phyloP scores from a whole-genome alignment of 108 stramenopile genomes.

The Fragilariopsis cylindrus region DNA sequence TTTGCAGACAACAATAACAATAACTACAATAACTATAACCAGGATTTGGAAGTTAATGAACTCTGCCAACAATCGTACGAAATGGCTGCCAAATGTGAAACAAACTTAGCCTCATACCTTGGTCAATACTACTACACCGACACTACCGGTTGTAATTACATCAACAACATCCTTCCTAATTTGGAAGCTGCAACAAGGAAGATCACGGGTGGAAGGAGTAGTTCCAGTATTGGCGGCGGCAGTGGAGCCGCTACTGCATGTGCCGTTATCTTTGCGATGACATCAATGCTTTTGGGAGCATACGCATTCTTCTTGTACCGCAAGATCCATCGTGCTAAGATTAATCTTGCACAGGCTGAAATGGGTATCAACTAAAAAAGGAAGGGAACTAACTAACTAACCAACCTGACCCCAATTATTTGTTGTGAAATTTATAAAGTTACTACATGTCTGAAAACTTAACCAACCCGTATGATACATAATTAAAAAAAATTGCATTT shows the following conservation, averaged over 20 bases:
- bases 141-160: conserved; percentile 63
- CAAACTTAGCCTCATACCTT: conserved; percentile 28
- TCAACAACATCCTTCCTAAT: conserved; percentile 55
- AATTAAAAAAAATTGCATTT: no score
- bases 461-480: no score
- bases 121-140: conserved; percentile 55
- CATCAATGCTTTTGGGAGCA: conserved; percentile 60
- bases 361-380: conserved; percentile 24
- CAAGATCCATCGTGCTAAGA: conserved; percentile 68
- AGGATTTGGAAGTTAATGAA: conserved; percentile 51
- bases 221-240: neutral
- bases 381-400: no score
- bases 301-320: conserved; percentile 65
- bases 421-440: no score
- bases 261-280: conserved; percentile 61
- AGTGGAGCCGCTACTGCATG: conserved; percentile 32
- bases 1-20: neutral
- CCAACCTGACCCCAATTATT: no score
- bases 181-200: conserved; percentile 31
- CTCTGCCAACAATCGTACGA: conserved; percentile 66
- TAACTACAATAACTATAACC: conserved; percentile 44
- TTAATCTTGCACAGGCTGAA: conserved; percentile 44
- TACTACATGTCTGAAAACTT: no score
- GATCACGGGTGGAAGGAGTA: conserved; percentile 8
- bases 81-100: conserved; percentile 76